Conservation (phyloP, 352 stramenopile genomes). For the Globisporangium iwayamae region DNA sequence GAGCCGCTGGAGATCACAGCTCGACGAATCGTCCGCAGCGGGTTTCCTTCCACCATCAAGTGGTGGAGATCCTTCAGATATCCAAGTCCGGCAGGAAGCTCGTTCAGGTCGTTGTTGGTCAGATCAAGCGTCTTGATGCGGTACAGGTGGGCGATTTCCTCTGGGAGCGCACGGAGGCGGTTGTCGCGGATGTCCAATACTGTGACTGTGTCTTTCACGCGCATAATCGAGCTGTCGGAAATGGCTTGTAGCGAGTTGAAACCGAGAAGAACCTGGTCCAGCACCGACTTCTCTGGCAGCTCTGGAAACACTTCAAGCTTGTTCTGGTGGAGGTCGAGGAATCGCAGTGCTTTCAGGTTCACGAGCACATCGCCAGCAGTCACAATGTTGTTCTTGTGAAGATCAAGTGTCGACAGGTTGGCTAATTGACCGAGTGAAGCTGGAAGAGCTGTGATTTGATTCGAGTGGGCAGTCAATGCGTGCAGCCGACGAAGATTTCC, state of each 20-base stretch:
- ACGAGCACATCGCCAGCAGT: constrained; percentile 33
- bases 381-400: constrained; percentile 69
- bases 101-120: constrained; percentile 79
- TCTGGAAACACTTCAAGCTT: constrained; percentile 55
- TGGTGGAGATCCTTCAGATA: constrained; percentile 78
- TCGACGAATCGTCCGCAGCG: constrained; percentile 67
- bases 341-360: constrained; percentile 34
- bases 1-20: constrained; percentile 60
- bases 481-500: constrained; percentile 43
- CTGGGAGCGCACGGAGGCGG: constrained; percentile 55
- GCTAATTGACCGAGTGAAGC: constrained; percentile 40
- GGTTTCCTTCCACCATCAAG: constrained; percentile 74
- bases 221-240: constrained; percentile 39
- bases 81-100: constrained; percentile 63
- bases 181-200: constrained; percentile 82
- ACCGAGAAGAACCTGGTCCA: constrained; percentile 78
- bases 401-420: constrained; percentile 50
- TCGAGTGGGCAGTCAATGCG: constrained; percentile 57
- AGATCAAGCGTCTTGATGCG: constrained; percentile 79
- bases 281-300: constrained; percentile 35
- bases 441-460: constrained; percentile 55
- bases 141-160: constrained; percentile 57
- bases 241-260: constrained; percentile 60
- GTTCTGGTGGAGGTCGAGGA: constrained; percentile 77
- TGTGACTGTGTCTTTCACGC: constrained; percentile 60